A percentile compares a stretch with the other conserved stretches of the same genome.
These are phyloP conservation scores for Plasmodium cynomolgi DNA, from an alignment of 169 alveolate genomes.

Conservation along the genomic window DNA sequence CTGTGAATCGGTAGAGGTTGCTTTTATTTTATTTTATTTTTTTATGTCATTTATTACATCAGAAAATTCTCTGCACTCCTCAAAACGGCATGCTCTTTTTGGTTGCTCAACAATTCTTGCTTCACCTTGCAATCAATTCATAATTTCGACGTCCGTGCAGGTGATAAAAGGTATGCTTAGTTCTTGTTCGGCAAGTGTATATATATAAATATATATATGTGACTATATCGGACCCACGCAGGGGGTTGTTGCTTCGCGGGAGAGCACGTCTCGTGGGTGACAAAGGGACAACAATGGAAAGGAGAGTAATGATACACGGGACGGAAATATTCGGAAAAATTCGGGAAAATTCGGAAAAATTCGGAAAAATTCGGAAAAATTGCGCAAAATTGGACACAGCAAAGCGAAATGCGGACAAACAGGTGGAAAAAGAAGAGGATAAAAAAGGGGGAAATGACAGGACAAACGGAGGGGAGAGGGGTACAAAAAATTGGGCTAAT, in stretches of 20 bases:
- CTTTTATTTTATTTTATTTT: not conserved
- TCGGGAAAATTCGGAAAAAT: not conserved
- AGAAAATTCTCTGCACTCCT: not conserved
- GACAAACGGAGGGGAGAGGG: not conserved
- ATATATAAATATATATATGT: not conserved
- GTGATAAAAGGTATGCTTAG: not conserved
- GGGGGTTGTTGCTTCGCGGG: not conserved
- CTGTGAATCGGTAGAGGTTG: not conserved
- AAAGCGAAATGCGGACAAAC: not conserved
- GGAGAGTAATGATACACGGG: not conserved
- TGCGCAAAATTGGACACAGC: not conserved
- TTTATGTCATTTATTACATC: not conserved
- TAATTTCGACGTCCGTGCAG: not conserved
- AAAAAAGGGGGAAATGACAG: not conserved
- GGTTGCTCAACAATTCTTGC: not conserved
- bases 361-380: not conserved
- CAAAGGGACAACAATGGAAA: not conserved
- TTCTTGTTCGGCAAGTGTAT: not conserved
- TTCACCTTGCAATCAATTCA: not conserved
- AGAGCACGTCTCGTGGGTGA: not conserved
- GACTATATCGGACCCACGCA: not conserved
- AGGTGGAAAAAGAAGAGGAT: too few species aligned
- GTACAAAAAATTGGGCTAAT: not conserved
- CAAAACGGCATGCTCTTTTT: not conserved
- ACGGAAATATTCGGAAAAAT: too few species aligned